Base-by-base conservation (phyloP, 2,329 filamentous ascomycete species). In the Capronia epimyces region DNA sequence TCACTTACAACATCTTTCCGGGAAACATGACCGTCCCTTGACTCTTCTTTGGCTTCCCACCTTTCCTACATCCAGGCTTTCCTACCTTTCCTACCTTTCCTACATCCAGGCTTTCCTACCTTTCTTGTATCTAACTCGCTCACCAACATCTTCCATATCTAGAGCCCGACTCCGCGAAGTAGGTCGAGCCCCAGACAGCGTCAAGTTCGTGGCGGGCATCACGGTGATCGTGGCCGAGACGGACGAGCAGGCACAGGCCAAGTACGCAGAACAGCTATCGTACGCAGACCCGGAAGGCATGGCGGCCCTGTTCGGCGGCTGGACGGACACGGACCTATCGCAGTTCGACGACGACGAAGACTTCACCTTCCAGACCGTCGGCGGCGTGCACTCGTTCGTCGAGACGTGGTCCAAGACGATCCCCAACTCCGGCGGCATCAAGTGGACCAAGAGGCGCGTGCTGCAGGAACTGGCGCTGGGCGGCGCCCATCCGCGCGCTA, bases 291-390 rank as follows among this genome's bases (percentile, higher is more conserved):
- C 72, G 0, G 65, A 78, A n/a, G 78, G 77, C 0, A 77, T 76
- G 0, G 64, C 81, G 2, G 78, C 78, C 0, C 66, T 80, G 0
- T 76, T 80, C 50, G 75, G 73, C 37, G 77, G 78, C 1, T 81
- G 76, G 75, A 79, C 77, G 0, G 80, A 79, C 0, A 79, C 82
- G 49, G 79, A 83, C 58, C 67, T 82, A 12, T 77, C 74, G 8
- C 71, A 71, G 57, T 0, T 62, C 80, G 75, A 68, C 0, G 80
- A 84, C 36, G 80, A 82, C 53, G 73, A 82, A 55, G 76, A 78
- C 13, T 69, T 83, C 52, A 76, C 72, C 0, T 72, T 72, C 45
- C 10, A 18, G 2, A 13, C 31, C 13, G 32, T 32, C 8, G 24
- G 31, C 20, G n/a, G 36, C 20, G 22, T 48, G 24, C 45, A 74